Conservation (phyloP, 768 basidiomycete genomes). For the Boletellus ananas region DNA sequence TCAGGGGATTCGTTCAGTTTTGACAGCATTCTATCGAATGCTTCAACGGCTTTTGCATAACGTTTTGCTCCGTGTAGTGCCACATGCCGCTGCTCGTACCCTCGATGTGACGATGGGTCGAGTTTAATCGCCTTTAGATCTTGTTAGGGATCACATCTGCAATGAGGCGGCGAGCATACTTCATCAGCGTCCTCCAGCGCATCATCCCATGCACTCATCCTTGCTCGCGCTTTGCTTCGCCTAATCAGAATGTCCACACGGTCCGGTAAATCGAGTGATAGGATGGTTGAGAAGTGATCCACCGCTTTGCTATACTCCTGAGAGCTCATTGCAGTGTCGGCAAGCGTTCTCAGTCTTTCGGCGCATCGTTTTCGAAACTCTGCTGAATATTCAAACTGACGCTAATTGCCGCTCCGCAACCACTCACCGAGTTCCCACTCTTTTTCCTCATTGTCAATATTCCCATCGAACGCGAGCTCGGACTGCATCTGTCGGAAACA, state of each 20-base stretch:
- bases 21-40: not conserved
- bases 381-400: not conserved
- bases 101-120: not conserved
- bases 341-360: not conserved
- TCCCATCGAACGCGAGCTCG: not conserved
- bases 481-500: not conserved
- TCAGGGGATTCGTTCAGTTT: not conserved
- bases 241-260: not conserved
- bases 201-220: not conserved
- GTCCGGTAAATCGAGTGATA: not conserved
- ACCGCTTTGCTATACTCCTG: not conserved
- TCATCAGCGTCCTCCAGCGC: not conserved
- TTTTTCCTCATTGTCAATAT: not conserved
- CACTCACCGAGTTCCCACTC: conserved; percentile 1
- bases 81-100: conserved; percentile 5
- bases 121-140: not conserved
- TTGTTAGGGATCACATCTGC: not conserved
- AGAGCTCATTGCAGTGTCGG: not conserved
- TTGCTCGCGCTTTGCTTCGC: not conserved
- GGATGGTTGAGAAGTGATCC: not conserved
- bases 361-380: not conserved
- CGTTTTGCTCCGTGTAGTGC: not conserved
- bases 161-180: not conserved
- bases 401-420: too few species aligned
- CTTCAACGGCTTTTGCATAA: not conserved